These are phyloP conservation scores for Cyamopsis tetragonoloba DNA, from an alignment of 306 rosid genomes.

Conservation along the genomic window DNA sequence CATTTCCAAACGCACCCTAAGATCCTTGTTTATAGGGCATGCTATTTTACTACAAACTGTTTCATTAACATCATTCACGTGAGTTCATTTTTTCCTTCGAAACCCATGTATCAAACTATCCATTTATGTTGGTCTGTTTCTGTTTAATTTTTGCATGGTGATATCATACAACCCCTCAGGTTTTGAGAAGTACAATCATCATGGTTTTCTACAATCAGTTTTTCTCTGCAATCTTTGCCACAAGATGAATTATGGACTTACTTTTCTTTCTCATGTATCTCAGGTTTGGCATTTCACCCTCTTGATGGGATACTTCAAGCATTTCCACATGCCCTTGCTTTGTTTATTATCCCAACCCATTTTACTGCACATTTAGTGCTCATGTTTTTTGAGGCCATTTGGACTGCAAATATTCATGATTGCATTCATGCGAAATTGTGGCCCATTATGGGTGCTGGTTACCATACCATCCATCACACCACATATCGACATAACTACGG, in stretches of 20 bases:
- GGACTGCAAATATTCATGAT: constrained; percentile 95
- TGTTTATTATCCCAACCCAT: constrained; percentile 72
- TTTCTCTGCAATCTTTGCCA: background rate
- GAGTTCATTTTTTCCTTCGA: background rate
- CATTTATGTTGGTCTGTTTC: background rate
- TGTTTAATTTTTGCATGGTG: background rate
- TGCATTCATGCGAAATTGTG: constrained; percentile 74
- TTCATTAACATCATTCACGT: background rate
- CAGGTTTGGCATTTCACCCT: constrained; percentile 98
- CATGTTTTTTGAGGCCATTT: constrained; percentile 64
- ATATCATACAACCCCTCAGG: background rate
- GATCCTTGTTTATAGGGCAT: no score
- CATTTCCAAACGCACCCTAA: no score
- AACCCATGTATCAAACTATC: background rate
- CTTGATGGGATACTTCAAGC: constrained; percentile 95
- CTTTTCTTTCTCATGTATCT: constrained; percentile 11
- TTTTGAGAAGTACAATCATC: background rate
- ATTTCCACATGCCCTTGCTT: constrained; percentile 56
- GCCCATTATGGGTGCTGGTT: constrained; percentile 99
- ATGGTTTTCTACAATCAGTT: background rate
- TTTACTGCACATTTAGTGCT: constrained; percentile 62
- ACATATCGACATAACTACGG: constrained; percentile 93
- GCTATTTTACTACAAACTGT: background rate
- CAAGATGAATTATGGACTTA: constrained; percentile 15
- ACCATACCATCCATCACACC: constrained; percentile 94